phyloP scores from a whole-genome alignment of 2,329 filamentous ascomycete species.

The Trichophyton simii region DNA sequence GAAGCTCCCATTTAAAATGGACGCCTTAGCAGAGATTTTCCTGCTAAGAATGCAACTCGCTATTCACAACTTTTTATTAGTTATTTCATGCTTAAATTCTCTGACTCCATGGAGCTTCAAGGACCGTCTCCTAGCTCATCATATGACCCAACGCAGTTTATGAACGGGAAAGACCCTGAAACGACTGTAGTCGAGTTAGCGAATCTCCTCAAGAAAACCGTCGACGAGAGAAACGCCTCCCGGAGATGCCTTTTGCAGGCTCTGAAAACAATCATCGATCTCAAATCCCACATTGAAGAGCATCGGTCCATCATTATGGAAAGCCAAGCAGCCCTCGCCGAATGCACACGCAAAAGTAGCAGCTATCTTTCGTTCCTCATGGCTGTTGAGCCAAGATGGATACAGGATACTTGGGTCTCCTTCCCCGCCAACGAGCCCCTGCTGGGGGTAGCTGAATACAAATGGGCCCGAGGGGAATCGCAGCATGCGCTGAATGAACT shows the following conservation, averaged over 20 bases:
- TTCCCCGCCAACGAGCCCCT: background rate
- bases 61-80: too few relatives aligned
- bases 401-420: background rate
- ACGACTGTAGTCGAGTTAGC: background rate
- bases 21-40: too few relatives aligned
- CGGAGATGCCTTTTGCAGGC: constrained; percentile 7
- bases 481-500: constrained; percentile 1
- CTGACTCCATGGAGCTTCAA: too few relatives aligned
- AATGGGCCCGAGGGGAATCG: background rate
- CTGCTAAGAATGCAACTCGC: too few relatives aligned
- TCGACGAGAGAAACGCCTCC: constrained; percentile 1
- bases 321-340: constrained; percentile 2
- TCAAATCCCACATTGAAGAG: constrained; percentile 10
- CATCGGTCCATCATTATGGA: constrained; percentile 12
- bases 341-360: background rate
- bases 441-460: background rate
- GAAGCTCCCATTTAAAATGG: too few relatives aligned
- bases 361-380: background rate
- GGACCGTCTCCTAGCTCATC: too few relatives aligned
- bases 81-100: too few relatives aligned
- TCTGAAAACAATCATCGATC: constrained; percentile 5
- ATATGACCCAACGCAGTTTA: background rate
- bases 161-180: background rate
- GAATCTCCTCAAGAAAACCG: background rate
- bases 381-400: background rate